Conservation (phyloP, 2,329 filamentous ascomycete genomes). For the Cladophialophora psammophila region DNA sequence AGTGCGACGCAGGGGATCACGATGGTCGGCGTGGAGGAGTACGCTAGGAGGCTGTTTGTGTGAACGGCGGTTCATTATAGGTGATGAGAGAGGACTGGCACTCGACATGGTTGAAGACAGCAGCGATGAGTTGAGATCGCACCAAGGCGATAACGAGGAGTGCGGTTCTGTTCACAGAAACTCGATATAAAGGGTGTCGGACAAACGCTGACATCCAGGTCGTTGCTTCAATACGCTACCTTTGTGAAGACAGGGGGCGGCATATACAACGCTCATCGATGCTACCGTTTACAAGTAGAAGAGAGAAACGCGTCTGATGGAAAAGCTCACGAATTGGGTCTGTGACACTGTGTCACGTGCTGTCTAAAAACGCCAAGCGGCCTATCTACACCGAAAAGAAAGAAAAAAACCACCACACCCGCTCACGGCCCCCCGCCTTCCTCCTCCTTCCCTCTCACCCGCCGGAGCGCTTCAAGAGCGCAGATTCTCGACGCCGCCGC, state of each 20-base stretch:
- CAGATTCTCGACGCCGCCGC: conserved; percentile 10
- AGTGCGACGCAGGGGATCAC: conserved; percentile 49
- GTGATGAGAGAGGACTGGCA: neutral
- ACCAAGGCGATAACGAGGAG: neutral
- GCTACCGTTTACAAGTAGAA: neutral
- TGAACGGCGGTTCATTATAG: neutral
- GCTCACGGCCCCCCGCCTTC: neutral
- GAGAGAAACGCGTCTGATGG: neutral
- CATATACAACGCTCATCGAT: neutral
- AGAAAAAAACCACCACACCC: neutral
- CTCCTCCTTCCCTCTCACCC: neutral
- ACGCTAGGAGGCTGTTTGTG: conserved; percentile 26
- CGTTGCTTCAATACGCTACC: neutral
- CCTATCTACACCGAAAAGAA: neutral
- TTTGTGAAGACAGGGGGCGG: neutral
- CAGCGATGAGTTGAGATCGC: neutral
- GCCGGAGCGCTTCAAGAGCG: neutral
- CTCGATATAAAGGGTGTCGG: neutral
- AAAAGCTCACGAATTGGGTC: neutral
- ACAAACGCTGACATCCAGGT: neutral
- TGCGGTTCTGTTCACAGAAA: neutral
- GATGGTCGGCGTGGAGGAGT: conserved; percentile 34
- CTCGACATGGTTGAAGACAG: neutral
- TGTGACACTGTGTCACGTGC: neutral
- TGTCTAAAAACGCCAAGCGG: neutral